These are phyloP conservation scores for Medakamo hakoo DNA, from an alignment of 139 green algal species.

Conservation along the genomic window DNA sequence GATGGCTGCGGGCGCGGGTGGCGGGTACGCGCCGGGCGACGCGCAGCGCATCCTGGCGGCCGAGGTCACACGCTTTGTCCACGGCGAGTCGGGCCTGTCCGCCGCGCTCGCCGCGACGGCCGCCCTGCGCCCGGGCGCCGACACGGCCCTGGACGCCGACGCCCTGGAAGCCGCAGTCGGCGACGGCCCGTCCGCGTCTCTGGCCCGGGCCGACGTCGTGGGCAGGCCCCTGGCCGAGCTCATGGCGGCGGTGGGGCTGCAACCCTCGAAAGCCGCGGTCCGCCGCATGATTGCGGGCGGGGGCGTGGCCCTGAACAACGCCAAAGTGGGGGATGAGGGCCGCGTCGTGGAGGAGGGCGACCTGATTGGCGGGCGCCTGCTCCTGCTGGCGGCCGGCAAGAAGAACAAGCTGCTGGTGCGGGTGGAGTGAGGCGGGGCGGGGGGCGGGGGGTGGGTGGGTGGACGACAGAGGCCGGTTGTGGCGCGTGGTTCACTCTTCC, in stretches of 20 bases:
- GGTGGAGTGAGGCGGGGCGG: slow-evolving; percentile 20
- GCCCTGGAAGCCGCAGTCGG: slow-evolving; percentile 59
- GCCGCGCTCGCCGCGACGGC: slow-evolving; percentile 75
- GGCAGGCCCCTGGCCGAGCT: slow-evolving; percentile 56
- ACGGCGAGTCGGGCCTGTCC: slow-evolving; percentile 75
- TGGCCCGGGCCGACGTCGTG: slow-evolving; percentile 36
- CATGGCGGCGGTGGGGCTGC: slow-evolving; percentile 58
- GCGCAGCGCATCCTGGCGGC: slow-evolving; percentile 76
- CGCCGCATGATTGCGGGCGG: slow-evolving; percentile 58
- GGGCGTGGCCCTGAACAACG: slow-evolving; percentile 88
- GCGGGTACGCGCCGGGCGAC: slow-evolving; percentile 68
- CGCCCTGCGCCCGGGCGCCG: slow-evolving; percentile 51
- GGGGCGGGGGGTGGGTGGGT: too few species aligned
- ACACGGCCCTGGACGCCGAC: slow-evolving; percentile 60
- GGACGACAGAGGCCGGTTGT: too few species aligned
- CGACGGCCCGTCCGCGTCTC: slow-evolving; percentile 42
- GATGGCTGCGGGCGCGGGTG: slow-evolving; percentile 26
- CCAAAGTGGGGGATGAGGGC: slow-evolving; percentile 51
- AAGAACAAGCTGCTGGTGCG: slow-evolving; percentile 97
- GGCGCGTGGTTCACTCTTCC: too few species aligned
- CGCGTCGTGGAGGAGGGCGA: slow-evolving; percentile 36
- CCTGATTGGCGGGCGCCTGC: slow-evolving; percentile 70
- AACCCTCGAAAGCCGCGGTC: slow-evolving; percentile 69
- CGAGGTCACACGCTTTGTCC: slow-evolving; percentile 91
- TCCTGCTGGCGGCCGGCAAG: slow-evolving; percentile 87